Base-by-base conservation (phyloP, 2,329 filamentous ascomycete genomes). In the Didymella sp. region DNA sequence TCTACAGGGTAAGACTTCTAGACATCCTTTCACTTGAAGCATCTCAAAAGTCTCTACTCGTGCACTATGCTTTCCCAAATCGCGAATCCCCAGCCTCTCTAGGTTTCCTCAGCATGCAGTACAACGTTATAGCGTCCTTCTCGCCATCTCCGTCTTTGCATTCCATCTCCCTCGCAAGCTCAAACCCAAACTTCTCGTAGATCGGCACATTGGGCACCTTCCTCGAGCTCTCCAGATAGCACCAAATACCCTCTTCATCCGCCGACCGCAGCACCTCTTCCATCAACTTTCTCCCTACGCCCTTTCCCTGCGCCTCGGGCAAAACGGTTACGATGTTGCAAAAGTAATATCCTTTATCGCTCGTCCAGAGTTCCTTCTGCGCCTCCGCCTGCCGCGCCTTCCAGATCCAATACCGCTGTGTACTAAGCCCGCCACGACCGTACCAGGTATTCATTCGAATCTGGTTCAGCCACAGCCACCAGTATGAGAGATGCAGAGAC, bases 321-420 rank as follows among this genome's bases (percentile, higher is more conserved):
- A 85, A 72, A 1, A 91, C 88, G 0, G 88, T 87, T 66, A 91
- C 85, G 59, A 91, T 89, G 67, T 91, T 92, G 62, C 89, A 87
- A 63, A 91, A 91, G 68, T 90, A 91, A 68, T 91, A 91, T 0
- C 89, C 89, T 5, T 81, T 78, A 0, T 82, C 80, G 54, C 89
- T 86, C 0, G 78, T 84, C 89, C 88, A 91, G 3, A 90, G 75
- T 24, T 83, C 76, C 0, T 78, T 77, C 52, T 91, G 88, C 0
- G 84, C 86, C 35, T 84, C 77, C 0, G 82, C 80, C 72, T 92
- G 89, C 6, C 83, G 80, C 4, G 80, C 79, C 68, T 91, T 91
- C 88, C 88, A 91, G 63, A 90, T 88, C 73, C 85, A 87, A 70
- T 91, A 91, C 6, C 89, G 84, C 76, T 82, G 83, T 7, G 87